Evolutionary conservation across 345 rosid species (phyloP).

Genomic region (Corymbia maculata): DNA sequence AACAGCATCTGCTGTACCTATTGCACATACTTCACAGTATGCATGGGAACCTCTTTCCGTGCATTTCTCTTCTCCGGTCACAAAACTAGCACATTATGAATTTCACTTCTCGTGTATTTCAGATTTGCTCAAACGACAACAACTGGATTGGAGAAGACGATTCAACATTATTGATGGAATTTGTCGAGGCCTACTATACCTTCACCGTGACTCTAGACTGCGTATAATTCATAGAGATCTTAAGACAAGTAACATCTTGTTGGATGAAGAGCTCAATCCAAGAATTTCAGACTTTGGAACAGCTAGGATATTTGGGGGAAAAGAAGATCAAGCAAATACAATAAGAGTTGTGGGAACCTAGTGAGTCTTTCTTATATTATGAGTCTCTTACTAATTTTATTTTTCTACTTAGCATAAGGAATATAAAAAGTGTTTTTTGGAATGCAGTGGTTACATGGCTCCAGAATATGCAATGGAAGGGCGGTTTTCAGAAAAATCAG

Average conservation of each 20-base stretch:
- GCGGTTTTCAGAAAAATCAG: slow-evolving; percentile 6
- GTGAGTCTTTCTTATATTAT: slow-evolving; percentile 6
- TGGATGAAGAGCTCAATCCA: slow-evolving; percentile 34
- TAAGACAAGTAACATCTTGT: slow-evolving; percentile 31
- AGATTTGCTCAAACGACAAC: slow-evolving; percentile 11
- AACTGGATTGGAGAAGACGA: slow-evolving; percentile 27
- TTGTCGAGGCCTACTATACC: slow-evolving; percentile 32
- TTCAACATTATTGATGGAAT: slow-evolving; percentile 34
- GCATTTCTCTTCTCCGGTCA: neutral
- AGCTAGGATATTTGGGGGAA: slow-evolving; percentile 22
- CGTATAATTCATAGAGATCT: slow-evolving; percentile 36
- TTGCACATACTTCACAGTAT: neutral
- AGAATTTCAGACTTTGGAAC: slow-evolving; percentile 41
- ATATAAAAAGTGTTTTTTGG: neutral
- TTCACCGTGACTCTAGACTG: slow-evolving; percentile 39
- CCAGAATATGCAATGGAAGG: slow-evolving; percentile 31
- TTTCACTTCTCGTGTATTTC: slow-evolving; percentile 9
- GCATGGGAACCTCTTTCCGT: neutral
- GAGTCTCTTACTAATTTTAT: neutral
- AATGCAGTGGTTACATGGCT: slow-evolving; percentile 39
- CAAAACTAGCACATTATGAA: neutral
- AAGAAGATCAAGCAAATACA: slow-evolving; percentile 29
- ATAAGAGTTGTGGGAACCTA: slow-evolving; percentile 32
- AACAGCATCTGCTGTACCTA: neutral
- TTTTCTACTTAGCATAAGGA: no score